These are phyloP conservation scores for Stemphylium lycopersici DNA, from an alignment of 2,329 filamentous ascomycete species.

Conservation along the genomic window DNA sequence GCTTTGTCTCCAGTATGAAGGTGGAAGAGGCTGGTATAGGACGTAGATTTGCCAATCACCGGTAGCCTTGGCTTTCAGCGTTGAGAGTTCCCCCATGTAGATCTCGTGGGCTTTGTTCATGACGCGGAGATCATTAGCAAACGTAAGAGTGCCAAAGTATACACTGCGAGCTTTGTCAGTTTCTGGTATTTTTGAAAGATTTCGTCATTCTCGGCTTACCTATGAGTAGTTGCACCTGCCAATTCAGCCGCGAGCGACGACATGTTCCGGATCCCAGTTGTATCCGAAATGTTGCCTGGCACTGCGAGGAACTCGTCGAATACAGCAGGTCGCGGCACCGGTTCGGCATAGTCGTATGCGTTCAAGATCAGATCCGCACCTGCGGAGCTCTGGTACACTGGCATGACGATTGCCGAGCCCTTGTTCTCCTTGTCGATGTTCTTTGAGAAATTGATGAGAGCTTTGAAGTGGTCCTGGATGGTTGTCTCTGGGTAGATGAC, in stretches of 20 bases:
- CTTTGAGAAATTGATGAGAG: conserved; percentile 28
- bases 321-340: conserved; percentile 20
- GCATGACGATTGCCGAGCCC: conserved; percentile 28
- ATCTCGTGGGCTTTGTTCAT: conserved; percentile 49
- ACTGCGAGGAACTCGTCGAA: conserved; percentile 33
- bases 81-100: conserved; percentile 49
- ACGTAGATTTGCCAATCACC: conserved; percentile 43
- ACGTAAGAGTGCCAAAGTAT: conserved; percentile 35
- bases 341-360: conserved; percentile 32
- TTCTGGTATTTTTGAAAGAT: background rate
- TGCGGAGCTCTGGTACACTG: conserved; percentile 21
- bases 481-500: conserved; percentile 24
- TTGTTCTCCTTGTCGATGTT: conserved; percentile 24
- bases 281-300: conserved; percentile 31
- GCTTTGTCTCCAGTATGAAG: conserved; percentile 45
- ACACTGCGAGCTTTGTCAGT: conserved; percentile 11
- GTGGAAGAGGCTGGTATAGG: conserved; percentile 50
- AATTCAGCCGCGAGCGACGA: conserved; percentile 30
- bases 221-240: conserved; percentile 18
- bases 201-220: conserved; percentile 6
- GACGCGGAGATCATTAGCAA: conserved; percentile 44
- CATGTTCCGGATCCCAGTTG: conserved; percentile 33
- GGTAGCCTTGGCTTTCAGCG: conserved; percentile 34
- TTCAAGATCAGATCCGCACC: conserved; percentile 24
- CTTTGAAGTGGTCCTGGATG: conserved; percentile 29